These are phyloP conservation scores for Colletotrichum magnum DNA, from an alignment of 2,329 filamentous ascomycete genomes.

Conservation along the genomic window DNA sequence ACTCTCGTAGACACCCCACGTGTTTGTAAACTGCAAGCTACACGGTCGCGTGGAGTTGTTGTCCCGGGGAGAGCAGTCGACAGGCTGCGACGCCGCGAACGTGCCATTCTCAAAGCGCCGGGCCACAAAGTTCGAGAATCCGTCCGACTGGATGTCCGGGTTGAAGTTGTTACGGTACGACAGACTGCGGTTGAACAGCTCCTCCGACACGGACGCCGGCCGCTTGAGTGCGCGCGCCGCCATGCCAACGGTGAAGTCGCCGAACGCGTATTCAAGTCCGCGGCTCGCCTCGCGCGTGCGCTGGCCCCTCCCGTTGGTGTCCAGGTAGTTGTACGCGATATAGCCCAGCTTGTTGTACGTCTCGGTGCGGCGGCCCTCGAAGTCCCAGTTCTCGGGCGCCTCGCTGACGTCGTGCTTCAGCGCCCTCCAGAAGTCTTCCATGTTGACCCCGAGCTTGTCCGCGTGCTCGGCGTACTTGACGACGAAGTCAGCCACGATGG, in stretches of 20 bases:
- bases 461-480: slow-evolving; percentile 24
- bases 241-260: slow-evolving; percentile 19
- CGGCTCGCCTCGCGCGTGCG: slow-evolving; percentile 22
- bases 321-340: slow-evolving; percentile 10
- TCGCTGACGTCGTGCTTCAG: slow-evolving; percentile 13
- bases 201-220: not conserved
- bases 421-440: slow-evolving; percentile 18
- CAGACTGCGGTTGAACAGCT: slow-evolving; percentile 15
- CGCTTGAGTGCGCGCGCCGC: slow-evolving; percentile 8
- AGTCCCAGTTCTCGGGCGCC: slow-evolving; percentile 17
- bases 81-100: slow-evolving; percentile 1
- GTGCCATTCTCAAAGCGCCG: slow-evolving; percentile 9
- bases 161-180: slow-evolving; percentile 23
- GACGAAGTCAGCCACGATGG: slow-evolving; percentile 14
- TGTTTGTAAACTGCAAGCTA: slow-evolving; percentile 18
- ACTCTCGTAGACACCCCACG: slow-evolving; percentile 12
- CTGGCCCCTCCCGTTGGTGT: not conserved
- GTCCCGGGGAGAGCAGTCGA: slow-evolving; percentile 15
- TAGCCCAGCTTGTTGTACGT: slow-evolving; percentile 25
- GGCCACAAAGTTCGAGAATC: slow-evolving; percentile 26
- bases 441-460: not conserved
- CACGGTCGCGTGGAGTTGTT: not conserved
- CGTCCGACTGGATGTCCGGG: slow-evolving; percentile 9
- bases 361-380: slow-evolving; percentile 10
- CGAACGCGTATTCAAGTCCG: slow-evolving; percentile 15